Base-by-base conservation (phyloP, 805 yeast genomes). In the Metschnikowia aberdeeniae region DNA sequence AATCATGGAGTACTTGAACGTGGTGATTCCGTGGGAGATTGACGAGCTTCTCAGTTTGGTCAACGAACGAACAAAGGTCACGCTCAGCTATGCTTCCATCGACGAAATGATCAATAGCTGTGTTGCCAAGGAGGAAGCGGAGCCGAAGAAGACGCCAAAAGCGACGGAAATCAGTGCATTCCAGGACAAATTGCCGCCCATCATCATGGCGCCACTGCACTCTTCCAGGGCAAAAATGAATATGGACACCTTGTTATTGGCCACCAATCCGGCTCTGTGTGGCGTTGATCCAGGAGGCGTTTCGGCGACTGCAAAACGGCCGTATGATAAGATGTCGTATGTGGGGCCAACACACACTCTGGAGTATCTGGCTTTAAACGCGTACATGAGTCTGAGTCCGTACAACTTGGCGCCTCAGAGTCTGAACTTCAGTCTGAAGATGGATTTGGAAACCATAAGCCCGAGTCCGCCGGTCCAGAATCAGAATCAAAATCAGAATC, bases 61-160 rank as follows among this genome's bases (percentile, higher is more conserved):
- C 2, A 70, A 70, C 50, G 76, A 70, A 52, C 47, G 73, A 33
- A 66, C 66, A 5, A 70, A 70, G 46, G 66, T 70, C 14, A 68
- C 73, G 1, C 55, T 70, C 11, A 67, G 70, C 35, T 82, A 80
- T 53, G 67, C 76, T 9, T 79, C 85, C 14, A 78, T 78, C 35
- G 81, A 75, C 42, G 86, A 82, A 53, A 72, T 81, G 36, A 78
- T 81, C 3, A 78, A 80, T 22, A 76, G 84, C 55, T 79, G 85
- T 49, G 70, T 58, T 20, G 36, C 12, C 10, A 22, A 32, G 13
- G 36, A 31, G 27, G 43, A 26, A 11, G 37, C 26, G 28, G 31
- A 13, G 12, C 43, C 43, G 13, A 40, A 27, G 38, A 40, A 19
- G 20, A 22, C 10, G 4, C 26, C 33, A 5, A 26, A 37, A 37